Percentiles rank a stretch among this genome's conserved stretches.
Evolutionary conservation across 345 rosid species (phyloP).

Genomic region (Linum lewisii): DNA sequence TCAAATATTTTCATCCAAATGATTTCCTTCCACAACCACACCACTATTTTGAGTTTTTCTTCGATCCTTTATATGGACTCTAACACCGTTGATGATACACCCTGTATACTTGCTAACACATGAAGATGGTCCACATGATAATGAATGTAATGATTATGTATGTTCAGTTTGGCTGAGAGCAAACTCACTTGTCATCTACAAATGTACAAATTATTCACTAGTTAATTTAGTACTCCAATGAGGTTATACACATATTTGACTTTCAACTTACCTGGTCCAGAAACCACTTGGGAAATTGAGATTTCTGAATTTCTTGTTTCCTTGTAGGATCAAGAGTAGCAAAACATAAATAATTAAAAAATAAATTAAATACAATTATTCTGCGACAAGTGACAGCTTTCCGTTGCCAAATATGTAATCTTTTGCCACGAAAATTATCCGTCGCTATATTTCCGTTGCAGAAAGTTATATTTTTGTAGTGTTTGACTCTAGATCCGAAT

Average conservation of each 20-base stretch:
- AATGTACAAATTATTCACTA: neutral
- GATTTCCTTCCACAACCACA: too few species aligned
- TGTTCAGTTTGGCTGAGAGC: too few species aligned
- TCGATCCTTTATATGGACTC: neutral
- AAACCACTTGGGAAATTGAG: neutral
- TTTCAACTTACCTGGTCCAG: neutral
- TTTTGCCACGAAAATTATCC: too few species aligned
- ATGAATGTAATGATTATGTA: too few species aligned
- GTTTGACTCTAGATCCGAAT: too few species aligned
- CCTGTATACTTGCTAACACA: neutral
- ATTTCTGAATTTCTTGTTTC: neutral
- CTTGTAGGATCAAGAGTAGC: neutral
- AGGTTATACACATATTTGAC: neutral
- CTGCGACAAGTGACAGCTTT: too few species aligned
- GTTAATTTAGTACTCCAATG: neutral
- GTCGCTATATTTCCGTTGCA: too few species aligned
- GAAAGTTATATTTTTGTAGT: too few species aligned
- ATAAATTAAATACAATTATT: neutral
- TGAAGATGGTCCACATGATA: neutral
- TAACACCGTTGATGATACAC: neutral
- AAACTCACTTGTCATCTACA: neutral
- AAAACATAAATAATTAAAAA: neutral
- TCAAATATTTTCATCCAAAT: too few species aligned
- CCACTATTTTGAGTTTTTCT: constrained; percentile 3
- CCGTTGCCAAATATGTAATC: too few species aligned